phyloP scores from a whole-genome alignment of 1,284 basidiomycete species.

The Naganishia sp. region DNA sequence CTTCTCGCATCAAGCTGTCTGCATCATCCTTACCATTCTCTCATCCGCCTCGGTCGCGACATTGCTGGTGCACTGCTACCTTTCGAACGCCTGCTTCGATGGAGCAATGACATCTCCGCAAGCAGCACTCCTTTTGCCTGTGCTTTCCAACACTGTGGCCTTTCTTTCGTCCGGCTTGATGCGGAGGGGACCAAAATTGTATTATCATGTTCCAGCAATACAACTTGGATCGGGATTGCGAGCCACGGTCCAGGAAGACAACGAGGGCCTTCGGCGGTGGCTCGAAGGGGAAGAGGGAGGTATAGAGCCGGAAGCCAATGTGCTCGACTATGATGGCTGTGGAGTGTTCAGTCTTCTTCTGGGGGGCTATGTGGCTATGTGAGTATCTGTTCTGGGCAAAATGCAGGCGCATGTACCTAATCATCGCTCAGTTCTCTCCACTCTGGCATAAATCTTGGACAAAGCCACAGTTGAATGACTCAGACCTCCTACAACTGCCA shows the following conservation, averaged over 20 bases:
- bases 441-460: slow-evolving; percentile 23
- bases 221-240: slow-evolving; percentile 43
- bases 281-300: slow-evolving; percentile 13
- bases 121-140: neutral
- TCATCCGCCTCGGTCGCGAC: neutral
- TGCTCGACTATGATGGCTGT: slow-evolving; percentile 47
- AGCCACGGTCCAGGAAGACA: neutral
- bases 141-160: neutral
- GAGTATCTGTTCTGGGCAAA: neutral
- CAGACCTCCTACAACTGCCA: slow-evolving; percentile 14
- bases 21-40: neutral
- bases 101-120: neutral
- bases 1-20: neutral
- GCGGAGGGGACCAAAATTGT: slow-evolving; percentile 47
- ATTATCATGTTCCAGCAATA: slow-evolving; percentile 39
- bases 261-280: slow-evolving; percentile 1
- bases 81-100: neutral
- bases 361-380: slow-evolving; percentile 49
- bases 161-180: slow-evolving; percentile 41
- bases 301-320: slow-evolving; percentile 37
- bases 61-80: slow-evolving; percentile 6
- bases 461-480: slow-evolving; percentile 13
- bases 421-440: neutral
- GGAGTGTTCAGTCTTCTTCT: slow-evolving; percentile 46
- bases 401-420: neutral